A percentile compares a stretch with the other conserved stretches of the same genome.
Evolutionary conservation across 2,329 filamentous ascomycete species (phyloP).

Genomic region (Diplodia mutila): DNA sequence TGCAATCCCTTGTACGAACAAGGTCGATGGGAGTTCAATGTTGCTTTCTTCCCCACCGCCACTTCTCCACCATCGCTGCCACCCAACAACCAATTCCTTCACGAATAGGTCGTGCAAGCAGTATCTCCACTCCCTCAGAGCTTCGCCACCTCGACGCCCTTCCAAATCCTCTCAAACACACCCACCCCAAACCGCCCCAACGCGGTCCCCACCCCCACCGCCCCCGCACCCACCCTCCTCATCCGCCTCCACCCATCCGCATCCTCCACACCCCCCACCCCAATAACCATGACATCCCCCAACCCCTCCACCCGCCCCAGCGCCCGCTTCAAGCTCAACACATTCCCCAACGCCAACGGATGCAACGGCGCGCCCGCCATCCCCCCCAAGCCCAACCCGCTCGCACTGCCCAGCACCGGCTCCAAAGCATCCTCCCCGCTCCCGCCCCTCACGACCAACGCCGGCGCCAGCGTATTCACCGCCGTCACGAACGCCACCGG

Average conservation of each 20-base stretch:
- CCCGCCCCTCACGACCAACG: slow-evolving; percentile 52
- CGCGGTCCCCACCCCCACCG: slow-evolving; percentile 71
- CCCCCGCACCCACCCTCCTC: slow-evolving; percentile 66
- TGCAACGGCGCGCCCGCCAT: slow-evolving; percentile 74
- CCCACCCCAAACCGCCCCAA: slow-evolving; percentile 65
- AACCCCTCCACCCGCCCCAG: slow-evolving; percentile 58
- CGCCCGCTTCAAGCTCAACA: slow-evolving; percentile 65
- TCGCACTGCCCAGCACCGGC: slow-evolving; percentile 54
- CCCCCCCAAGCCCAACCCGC: slow-evolving; percentile 65
- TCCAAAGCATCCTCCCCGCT: slow-evolving; percentile 29
- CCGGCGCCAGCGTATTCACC: slow-evolving; percentile 74
- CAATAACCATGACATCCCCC: slow-evolving; percentile 32
- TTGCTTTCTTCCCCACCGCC: too few relatives aligned
- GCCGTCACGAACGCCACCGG: slow-evolving; percentile 71
- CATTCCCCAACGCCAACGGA: slow-evolving; percentile 74
- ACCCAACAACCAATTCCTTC: slow-evolving; percentile 13
- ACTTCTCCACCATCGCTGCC: too few relatives aligned
- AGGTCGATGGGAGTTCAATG: too few relatives aligned
- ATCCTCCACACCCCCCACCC: slow-evolving; percentile 46
- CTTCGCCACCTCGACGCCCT: slow-evolving; percentile 17
- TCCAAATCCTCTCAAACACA: slow-evolving; percentile 64
- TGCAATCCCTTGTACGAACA: too few relatives aligned
- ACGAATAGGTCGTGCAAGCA: too few relatives aligned
- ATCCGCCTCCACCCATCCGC: slow-evolving; percentile 66
- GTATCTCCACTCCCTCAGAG: too few relatives aligned